These are phyloP conservation scores for Neofusicoccum umdonicola DNA, from an alignment of 2,329 filamentous ascomycete species.

Conservation along the genomic window DNA sequence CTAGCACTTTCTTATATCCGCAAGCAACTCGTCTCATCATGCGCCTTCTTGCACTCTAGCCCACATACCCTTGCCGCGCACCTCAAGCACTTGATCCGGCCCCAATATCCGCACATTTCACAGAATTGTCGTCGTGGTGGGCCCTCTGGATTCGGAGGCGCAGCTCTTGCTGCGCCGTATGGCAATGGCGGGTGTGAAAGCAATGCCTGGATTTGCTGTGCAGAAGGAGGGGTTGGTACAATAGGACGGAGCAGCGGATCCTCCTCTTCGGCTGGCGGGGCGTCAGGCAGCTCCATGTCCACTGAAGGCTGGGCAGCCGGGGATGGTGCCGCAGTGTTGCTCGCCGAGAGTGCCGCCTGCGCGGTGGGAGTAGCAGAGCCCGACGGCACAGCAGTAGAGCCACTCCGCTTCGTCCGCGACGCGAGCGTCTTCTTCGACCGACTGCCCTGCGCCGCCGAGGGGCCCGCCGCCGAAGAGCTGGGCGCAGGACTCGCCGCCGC, in stretches of 20 bases:
- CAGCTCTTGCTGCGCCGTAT: slow-evolving; percentile 61
- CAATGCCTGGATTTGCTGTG: slow-evolving; percentile 63
- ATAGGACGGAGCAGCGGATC: slow-evolving; percentile 59
- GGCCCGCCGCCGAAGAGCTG: neutral
- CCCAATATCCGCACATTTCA: slow-evolving; percentile 81
- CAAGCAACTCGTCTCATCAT: slow-evolving; percentile 64
- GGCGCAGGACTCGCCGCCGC: slow-evolving; percentile 21
- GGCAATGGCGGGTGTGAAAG: slow-evolving; percentile 63
- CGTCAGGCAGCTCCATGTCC: neutral
- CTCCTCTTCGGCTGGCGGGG: slow-evolving; percentile 16
- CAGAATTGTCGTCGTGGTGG: slow-evolving; percentile 66
- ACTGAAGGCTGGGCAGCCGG: neutral
- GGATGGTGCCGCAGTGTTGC: slow-evolving; percentile 21
- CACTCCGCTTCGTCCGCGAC: slow-evolving; percentile 1
- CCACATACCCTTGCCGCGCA: slow-evolving; percentile 78
- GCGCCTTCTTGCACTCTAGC: slow-evolving; percentile 68
- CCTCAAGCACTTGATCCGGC: slow-evolving; percentile 70
- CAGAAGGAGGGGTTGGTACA: slow-evolving; percentile 58
- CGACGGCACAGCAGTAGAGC: neutral
- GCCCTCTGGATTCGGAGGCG: slow-evolving; percentile 37
- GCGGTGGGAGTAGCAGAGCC: slow-evolving; percentile 5
- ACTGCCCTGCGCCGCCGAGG: neutral
- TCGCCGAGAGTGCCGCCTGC: slow-evolving; percentile 22
- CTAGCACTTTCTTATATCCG: neutral
- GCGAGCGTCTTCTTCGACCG: slow-evolving; percentile 12